These are phyloP conservation scores for Kodamaea alishanica DNA, from an alignment of 1,139 yeast genomes.

Conservation along the genomic window DNA sequence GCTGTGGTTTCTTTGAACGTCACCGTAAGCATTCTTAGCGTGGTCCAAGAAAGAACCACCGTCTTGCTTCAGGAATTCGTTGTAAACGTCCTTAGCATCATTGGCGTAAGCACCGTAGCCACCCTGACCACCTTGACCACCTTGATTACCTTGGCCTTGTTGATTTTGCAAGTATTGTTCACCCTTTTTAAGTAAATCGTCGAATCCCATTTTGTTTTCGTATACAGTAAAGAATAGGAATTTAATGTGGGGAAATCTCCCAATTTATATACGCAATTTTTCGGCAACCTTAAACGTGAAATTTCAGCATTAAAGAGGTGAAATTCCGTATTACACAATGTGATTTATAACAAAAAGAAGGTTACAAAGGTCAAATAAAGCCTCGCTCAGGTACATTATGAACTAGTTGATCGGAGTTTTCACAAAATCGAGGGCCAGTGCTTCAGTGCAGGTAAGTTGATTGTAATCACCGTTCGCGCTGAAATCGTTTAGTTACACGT, in stretches of 20 bases:
- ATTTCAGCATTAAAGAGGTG: too few relatives aligned
- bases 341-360: too few relatives aligned
- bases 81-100: conserved; percentile 36
- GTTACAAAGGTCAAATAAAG: too few relatives aligned
- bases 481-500: too few relatives aligned
- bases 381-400: too few relatives aligned
- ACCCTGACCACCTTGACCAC: conserved; percentile 6
- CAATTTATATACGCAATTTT: too few relatives aligned
- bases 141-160: conserved; percentile 10
- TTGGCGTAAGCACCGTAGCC: conserved; percentile 20
- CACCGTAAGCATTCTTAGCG: conserved; percentile 34
- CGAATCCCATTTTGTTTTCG: conserved; percentile 22
- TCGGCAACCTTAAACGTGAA: too few relatives aligned
- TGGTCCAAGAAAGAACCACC: conserved; percentile 28
- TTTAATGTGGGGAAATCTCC: background rate
- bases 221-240: background rate
- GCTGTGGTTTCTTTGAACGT: conserved; percentile 16
- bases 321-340: too few relatives aligned
- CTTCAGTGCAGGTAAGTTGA: too few relatives aligned
- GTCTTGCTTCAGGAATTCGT: conserved; percentile 25
- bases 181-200: conserved; percentile 28
- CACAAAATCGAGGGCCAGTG: too few relatives aligned
- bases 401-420: too few relatives aligned
- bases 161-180: conserved; percentile 14
- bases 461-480: too few relatives aligned